Evolutionary conservation across 805 yeast species (phyloP).

Genomic region (Nakazawaea molendinolei): DNA sequence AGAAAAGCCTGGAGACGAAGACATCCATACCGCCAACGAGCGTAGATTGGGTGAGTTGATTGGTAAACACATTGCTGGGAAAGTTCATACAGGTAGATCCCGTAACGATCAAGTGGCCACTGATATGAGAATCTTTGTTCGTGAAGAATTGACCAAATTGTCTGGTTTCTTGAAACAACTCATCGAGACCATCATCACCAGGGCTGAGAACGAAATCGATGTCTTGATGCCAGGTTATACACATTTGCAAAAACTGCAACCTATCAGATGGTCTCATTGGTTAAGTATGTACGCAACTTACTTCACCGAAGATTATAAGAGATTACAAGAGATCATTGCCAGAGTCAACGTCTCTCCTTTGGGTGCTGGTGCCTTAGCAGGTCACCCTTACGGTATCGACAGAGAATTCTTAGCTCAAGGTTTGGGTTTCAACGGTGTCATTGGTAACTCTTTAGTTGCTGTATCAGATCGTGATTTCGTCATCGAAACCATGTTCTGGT

Average conservation of each 20-base stretch:
- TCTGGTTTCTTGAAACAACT: slow-evolving; percentile 51
- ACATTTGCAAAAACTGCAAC: slow-evolving; percentile 97
- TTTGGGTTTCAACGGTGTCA: slow-evolving; percentile 75
- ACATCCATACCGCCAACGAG: slow-evolving; percentile 97
- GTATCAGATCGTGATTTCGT: slow-evolving; percentile 98
- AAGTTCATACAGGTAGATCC: slow-evolving; percentile 98
- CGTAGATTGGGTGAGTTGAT: slow-evolving; percentile 95
- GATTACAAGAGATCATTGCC: slow-evolving; percentile 71
- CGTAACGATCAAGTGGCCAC: slow-evolving; percentile 99
- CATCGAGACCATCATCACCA: slow-evolving; percentile 56
- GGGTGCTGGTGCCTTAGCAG: slow-evolving; percentile 98
- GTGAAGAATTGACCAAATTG: slow-evolving; percentile 66
- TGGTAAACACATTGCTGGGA: slow-evolving; percentile 91
- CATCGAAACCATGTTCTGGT: slow-evolving; percentile 94
- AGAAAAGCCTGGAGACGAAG: slow-evolving; percentile 90
- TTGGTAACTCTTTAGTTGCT: slow-evolving; percentile 95
- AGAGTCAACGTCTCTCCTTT: slow-evolving; percentile 87
- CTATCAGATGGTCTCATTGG: slow-evolving; percentile 99
- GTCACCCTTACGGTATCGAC: slow-evolving; percentile 99
- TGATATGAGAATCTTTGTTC: slow-evolving; percentile 93
- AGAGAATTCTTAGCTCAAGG: slow-evolving; percentile 80
- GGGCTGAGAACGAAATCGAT: slow-evolving; percentile 85
- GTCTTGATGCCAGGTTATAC: slow-evolving; percentile 98
- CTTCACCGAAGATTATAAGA: slow-evolving; percentile 81
- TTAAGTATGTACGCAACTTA: slow-evolving; percentile 91